phyloP scores from a whole-genome alignment of 1,139 yeast species.

The Saccharomycopsis phalli region DNA sequence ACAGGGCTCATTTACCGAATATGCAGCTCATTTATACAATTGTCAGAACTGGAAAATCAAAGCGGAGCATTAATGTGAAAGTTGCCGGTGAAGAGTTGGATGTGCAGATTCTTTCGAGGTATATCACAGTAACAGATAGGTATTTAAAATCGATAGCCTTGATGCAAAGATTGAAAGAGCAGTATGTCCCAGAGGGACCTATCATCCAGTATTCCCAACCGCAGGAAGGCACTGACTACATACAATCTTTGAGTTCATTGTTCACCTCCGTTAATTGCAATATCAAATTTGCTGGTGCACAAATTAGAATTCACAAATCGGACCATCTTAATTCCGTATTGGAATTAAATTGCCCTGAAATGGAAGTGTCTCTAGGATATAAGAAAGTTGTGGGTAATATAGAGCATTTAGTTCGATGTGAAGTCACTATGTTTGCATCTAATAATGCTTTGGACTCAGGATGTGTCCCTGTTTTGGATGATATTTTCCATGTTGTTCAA shows the following conservation, averaged over 20 bases:
- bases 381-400: constrained; percentile 26
- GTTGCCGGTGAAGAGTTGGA: constrained; percentile 63
- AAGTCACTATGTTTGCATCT: constrained; percentile 60
- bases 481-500: constrained; percentile 39
- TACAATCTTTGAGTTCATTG: constrained; percentile 15
- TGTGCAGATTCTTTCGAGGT: constrained; percentile 48
- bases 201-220: neutral
- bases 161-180: constrained; percentile 32
- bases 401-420: constrained; percentile 42
- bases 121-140: constrained; percentile 40
- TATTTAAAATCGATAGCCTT: constrained; percentile 36
- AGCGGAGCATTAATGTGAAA: constrained; percentile 33
- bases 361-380: constrained; percentile 46
- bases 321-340: constrained; percentile 42
- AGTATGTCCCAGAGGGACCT: constrained; percentile 12
- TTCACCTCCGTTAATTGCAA: constrained; percentile 40
- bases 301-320: constrained; percentile 41
- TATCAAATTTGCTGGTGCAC: constrained; percentile 62
- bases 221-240: constrained; percentile 14
- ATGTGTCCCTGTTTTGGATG: constrained; percentile 71
- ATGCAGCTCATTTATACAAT: constrained; percentile 52
- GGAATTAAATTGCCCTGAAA: constrained; percentile 68
- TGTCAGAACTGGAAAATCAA: constrained; percentile 28
- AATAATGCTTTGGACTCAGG: constrained; percentile 60
- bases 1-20: constrained; percentile 59